Base-by-base conservation (phyloP, 2,329 filamentous ascomycete genomes). In the Diaporthe vaccinii region DNA sequence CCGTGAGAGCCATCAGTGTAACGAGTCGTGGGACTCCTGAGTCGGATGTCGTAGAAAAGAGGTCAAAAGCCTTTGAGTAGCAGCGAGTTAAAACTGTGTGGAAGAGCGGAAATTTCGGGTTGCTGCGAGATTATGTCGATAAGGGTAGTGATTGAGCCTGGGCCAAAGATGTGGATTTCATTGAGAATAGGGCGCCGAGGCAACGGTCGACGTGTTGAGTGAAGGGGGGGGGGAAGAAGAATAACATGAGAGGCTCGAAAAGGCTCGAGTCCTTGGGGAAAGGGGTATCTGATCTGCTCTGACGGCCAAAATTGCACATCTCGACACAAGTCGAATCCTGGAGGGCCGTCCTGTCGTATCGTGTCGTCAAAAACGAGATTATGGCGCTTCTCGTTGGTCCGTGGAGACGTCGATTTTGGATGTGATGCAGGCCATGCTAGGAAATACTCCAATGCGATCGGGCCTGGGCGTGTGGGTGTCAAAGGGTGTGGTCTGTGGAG, bases 341-440 rank as follows among this genome's bases (percentile, higher is more conserved):
- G 31, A 70, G 73, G 62, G 62, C 73, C 62, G 61, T 76, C 73
- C 68, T 49, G 62, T 70, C 75, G 61, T 73, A 41, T 73, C 75
- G 69, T 76, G 62, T 76, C 75, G 68, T 76, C 75, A 73, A 71
- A 75, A 76, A 77, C 76, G 76, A 77, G 76, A 77, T 76, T 76
- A 70, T 70, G 76, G 72, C 76, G 76, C 67, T 77, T 77, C 76
- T 77, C 76, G 74, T 74, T 72, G 71, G 76, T 77, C 67, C 68
- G 46, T 73, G 68, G 61, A 69, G 58, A 73, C 59, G 74, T 77
- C 72, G 74, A 65, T 67, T 72, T 59, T 69, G 36, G 72, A 69
- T 72, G 51, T 77, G 76, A 74, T 72, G 76, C 74, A 74, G 69
- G 57, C 65, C 70, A 61, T 62, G 71, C 72, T 49, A 25, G 46